Conservation (phyloP, 768 basidiomycete genomes). For the Amanita phalloides region DNA sequence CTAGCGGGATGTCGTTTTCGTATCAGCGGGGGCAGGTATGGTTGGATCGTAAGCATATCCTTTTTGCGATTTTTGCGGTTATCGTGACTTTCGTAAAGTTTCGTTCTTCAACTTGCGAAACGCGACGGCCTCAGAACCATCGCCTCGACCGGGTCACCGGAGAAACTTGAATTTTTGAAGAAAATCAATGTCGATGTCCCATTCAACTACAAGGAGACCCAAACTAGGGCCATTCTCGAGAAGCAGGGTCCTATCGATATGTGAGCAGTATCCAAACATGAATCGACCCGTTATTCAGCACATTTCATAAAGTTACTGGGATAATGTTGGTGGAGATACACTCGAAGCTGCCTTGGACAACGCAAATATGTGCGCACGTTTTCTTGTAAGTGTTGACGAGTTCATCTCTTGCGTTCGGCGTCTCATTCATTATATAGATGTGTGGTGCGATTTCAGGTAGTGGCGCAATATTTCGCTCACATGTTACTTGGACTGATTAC, state of each 20-base stretch:
- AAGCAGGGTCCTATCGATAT: slow-evolving; percentile 45
- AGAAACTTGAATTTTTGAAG: slow-evolving; percentile 45
- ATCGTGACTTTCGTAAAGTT: slow-evolving; percentile 7
- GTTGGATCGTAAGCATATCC: slow-evolving; percentile 18
- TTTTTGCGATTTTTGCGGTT: background rate
- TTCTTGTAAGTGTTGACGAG: slow-evolving; percentile 21
- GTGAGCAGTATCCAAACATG: slow-evolving; percentile 13
- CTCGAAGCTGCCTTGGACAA: slow-evolving; percentile 23
- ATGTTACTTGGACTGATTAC: background rate
- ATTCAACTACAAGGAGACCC: slow-evolving; percentile 53
- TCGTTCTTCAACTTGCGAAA: slow-evolving; percentile 29
- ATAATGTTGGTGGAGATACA: slow-evolving; percentile 39
- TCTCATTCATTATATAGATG: background rate
- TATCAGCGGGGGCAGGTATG: slow-evolving; percentile 16
- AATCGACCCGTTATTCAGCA: background rate
- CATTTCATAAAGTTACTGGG: slow-evolving; percentile 15
- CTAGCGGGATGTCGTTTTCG: slow-evolving; percentile 18
- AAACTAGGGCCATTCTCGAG: slow-evolving; percentile 31
- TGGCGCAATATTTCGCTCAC: background rate
- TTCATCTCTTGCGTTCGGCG: background rate
- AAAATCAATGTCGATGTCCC: slow-evolving; percentile 45
- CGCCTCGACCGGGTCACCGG: slow-evolving; percentile 48
- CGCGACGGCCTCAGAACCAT: slow-evolving; percentile 40
- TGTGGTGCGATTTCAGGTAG: slow-evolving; percentile 4
- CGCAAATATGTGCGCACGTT: slow-evolving; percentile 26